Base-by-base conservation (phyloP, 1,139 yeast species). In the Schwanniomyces etchellsii region DNA sequence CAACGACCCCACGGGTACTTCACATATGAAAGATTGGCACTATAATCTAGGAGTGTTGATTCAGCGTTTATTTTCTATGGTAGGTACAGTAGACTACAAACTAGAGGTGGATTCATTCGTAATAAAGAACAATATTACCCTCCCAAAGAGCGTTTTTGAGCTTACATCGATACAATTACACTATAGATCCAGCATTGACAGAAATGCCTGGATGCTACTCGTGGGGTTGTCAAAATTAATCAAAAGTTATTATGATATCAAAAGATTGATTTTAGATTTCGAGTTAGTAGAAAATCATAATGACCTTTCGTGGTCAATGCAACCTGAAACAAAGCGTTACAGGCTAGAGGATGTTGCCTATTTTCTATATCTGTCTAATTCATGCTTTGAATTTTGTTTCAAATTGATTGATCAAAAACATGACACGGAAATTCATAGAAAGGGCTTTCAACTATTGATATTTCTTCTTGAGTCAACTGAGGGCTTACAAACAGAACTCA, bases 211-310 rank as follows among this genome's bases (percentile, higher is more conserved):
- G 74, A 44, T 65, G 6, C 34, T 56, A 12, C 35, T 45, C 5
- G 30, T 44, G 5, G 73, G 71, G 0, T 26, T 59, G 5, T 30
- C 56, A 2, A 55, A 47, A 27, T 35, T 64, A 5, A 26, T 64
- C 1, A 29, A 35, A 3, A 35, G 57, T 1, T 66, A 51, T 35
- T 65, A 52, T 34, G 33, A 33, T 4, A 32, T 54, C 25, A 49
- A 47, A 30, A 22, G 20, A 5, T n/a, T n/a, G n/a, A n/a, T n/a
- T n/a, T n/a, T n/a, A n/a, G n/a, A n/a, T n/a, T n/a, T n/a, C n/a
- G n/a, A n/a, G n/a, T n/a, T n/a, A n/a, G n/a, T n/a, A n/a, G n/a
- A n/a, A n/a, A n/a, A n/a, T n/a, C n/a, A n/a, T n/a, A n/a, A n/a
- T n/a, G n/a, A n/a, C n/a, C n/a, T n/a, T n/a, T n/a, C n/a, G n/a